Conservation (phyloP, 192 early-diverging fungal genomes). For the Linnemannia zychae region DNA sequence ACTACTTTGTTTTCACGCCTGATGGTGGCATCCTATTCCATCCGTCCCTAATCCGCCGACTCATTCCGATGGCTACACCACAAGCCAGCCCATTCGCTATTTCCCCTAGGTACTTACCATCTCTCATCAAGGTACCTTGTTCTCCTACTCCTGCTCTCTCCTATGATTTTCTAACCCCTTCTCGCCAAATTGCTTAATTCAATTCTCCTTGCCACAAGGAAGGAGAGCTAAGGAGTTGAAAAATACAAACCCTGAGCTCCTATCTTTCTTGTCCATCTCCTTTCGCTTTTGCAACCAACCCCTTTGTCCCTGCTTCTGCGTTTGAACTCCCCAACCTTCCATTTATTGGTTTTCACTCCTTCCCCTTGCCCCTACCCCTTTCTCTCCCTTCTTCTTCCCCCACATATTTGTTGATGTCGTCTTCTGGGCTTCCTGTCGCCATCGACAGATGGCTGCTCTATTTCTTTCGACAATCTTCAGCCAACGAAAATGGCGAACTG, state of each 20-base stretch:
- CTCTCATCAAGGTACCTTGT: too few species aligned
- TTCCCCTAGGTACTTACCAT: background rate
- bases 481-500: constrained; percentile 2
- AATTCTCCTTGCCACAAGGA: background rate
- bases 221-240: background rate
- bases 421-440: background rate
- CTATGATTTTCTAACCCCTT: background rate
- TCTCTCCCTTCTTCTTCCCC: background rate
- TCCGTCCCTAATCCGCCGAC: background rate
- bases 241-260: background rate
- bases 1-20: background rate
- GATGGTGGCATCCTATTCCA: background rate
- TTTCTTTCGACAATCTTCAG: background rate
- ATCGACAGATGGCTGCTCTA: background rate
- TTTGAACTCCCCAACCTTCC: background rate
- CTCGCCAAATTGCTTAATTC: background rate
- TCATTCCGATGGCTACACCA: background rate
- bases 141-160: background rate
- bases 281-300: background rate
- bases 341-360: background rate
- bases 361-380: background rate
- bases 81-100: background rate
- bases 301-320: background rate
- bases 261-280: background rate
- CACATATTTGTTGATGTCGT: constrained; percentile 1